A percentile compares a stretch with the other conserved stretches of the same genome.
These are phyloP conservation scores for Phaseolus lunatus DNA, from an alignment of 306 rosid species.

Conservation along the genomic window DNA sequence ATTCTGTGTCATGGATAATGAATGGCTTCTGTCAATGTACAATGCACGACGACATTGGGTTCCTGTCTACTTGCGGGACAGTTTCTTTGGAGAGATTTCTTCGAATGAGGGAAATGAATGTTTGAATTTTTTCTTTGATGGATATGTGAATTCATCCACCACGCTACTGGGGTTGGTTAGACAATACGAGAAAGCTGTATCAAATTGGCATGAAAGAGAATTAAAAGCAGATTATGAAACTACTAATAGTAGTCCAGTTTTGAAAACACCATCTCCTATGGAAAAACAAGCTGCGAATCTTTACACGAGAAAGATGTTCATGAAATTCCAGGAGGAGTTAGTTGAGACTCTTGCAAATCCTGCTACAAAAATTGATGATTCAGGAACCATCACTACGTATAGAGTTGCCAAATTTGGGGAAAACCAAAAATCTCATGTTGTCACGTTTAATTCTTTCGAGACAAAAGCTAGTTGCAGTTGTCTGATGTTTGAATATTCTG, in stretches of 20 bases:
- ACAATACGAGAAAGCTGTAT: slow-evolving; percentile 82
- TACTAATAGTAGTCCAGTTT: slow-evolving; percentile 59
- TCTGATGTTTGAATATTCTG: slow-evolving; percentile 87
- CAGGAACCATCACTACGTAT: slow-evolving; percentile 77
- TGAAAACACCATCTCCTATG: slow-evolving; percentile 93
- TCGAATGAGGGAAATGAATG: slow-evolving; percentile 56
- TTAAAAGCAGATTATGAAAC: slow-evolving; percentile 85
- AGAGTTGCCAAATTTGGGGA: slow-evolving; percentile 90
- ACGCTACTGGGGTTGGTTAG: slow-evolving; percentile 73
- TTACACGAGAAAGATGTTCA: slow-evolving; percentile 78
- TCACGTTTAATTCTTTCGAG: slow-evolving; percentile 69
- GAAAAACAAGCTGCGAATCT: slow-evolving; percentile 91
- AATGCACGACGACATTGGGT: slow-evolving; percentile 78
- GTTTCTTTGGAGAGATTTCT: slow-evolving; percentile 77
- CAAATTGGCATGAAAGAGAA: slow-evolving; percentile 80
- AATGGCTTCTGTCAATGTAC: slow-evolving; percentile 90
- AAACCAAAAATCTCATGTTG: slow-evolving; percentile 71
- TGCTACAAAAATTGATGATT: slow-evolving; percentile 78
- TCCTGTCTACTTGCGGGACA: slow-evolving; percentile 74
- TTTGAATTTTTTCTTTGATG: slow-evolving; percentile 75
- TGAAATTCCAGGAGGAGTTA: slow-evolving; percentile 88
- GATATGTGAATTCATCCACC: slow-evolving; percentile 75
- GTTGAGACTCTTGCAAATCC: slow-evolving; percentile 93
- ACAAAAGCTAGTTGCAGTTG: slow-evolving; percentile 89
- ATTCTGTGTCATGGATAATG: slow-evolving; percentile 73